Conservation (phyloP, 768 basidiomycete genomes). For the Tylopilus sp. region DNA sequence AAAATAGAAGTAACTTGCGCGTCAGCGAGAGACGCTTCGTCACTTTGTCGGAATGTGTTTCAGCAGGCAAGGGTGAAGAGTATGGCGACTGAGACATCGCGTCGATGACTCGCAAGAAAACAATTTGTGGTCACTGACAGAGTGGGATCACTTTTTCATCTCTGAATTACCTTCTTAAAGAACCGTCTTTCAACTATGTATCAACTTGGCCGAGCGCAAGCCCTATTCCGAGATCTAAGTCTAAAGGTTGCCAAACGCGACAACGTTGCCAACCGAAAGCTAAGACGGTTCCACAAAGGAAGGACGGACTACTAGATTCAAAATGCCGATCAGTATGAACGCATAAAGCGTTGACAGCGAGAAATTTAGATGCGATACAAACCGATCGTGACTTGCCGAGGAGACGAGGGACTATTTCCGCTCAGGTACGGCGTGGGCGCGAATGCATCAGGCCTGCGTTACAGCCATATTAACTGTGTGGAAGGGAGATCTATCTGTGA, state of each 20-base stretch:
- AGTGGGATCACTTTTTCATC: no score
- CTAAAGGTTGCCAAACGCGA: not conserved
- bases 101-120: not conserved
- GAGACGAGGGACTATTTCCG: not conserved
- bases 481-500: no score
- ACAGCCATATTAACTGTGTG: not conserved
- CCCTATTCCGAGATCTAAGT: not conserved
- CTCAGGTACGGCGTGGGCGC: not conserved
- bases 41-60: not conserved
- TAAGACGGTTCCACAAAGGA: not conserved
- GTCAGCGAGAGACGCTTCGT: constrained; percentile 17
- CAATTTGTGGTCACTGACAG: not conserved
- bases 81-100: constrained; percentile 12
- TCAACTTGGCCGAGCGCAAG: no score
- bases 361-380: not conserved
- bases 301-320: not conserved
- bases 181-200: no score
- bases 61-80: not conserved
- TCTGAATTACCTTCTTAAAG: no score
- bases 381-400: not conserved
- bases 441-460: not conserved
- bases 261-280: not conserved
- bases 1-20: constrained; percentile 31
- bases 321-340: not conserved
- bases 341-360: not conserved